Base-by-base conservation (phyloP, 441 rosid species). In the Euphorbia corollata region DNA sequence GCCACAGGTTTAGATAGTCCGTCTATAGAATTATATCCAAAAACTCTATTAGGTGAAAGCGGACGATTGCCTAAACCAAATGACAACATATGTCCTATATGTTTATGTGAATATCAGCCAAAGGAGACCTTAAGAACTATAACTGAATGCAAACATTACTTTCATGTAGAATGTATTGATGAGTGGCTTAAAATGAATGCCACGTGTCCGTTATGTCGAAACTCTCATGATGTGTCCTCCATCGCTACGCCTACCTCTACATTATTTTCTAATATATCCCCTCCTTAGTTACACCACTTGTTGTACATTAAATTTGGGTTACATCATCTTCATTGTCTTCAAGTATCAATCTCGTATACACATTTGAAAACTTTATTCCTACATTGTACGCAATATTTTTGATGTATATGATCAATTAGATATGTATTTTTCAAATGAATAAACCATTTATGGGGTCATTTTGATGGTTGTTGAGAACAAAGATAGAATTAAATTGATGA, bases 171-270 rank as follows among this genome's bases (percentile, higher is more conserved):
- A 32, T 88, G 97, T 80, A 73, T 88, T 36, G 95, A 90, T 72
- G 86, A 78, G 79, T 90, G 97, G 97, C 92, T 90, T 15, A 74
- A 68, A 77, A 65, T 73, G 73, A 86, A 88, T 45, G 82, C 79
- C 4, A 82, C 95, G 0, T 90, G 97, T 71, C 95, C 97, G 0
- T 16, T 88, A 58, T 90, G 97, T 72, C 86, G 97, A 10, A 85
- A 86, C 63, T 78, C 90, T 12, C 91, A 89, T 0, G 76, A 70
- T 0, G 58, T 57, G 11, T 75, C 85, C 8, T 43, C 68, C 32
- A 5, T 2, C 3, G 53, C 32, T 18, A 75, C 79, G 16, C 58
- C 72, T 27, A 71, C 81, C 16, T 71, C 76, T 5, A 59, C 83
- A 0, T 66, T 68, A 0, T 78, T 78, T 24, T 70, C 54, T n/a